Evolutionary conservation across 805 yeast genomes (phyloP).

Genomic region (Metschnikowia amazonensis): DNA sequence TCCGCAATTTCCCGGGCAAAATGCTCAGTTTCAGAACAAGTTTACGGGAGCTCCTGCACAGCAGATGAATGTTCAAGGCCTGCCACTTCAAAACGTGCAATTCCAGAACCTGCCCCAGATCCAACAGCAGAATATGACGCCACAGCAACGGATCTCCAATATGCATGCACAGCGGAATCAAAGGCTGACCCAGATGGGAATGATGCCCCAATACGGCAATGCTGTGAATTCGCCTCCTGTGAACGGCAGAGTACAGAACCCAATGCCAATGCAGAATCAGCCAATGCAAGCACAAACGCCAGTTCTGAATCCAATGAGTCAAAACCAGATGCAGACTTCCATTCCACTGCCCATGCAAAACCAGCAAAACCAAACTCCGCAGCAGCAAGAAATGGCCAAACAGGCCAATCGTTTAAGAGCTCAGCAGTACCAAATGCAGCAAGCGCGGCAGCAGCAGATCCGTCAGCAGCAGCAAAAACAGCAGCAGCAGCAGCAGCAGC

Average conservation of each 20-base stretch:
- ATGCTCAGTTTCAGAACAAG: conserved; percentile 1
- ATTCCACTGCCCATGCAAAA: background rate
- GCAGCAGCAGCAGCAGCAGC: conserved; percentile 13
- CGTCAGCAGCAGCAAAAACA: conserved; percentile 5
- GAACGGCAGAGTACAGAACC: background rate
- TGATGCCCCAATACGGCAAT: conserved; percentile 5
- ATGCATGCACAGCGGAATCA: conserved; percentile 7
- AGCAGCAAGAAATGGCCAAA: conserved; percentile 13
- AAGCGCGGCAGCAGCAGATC: conserved; percentile 11
- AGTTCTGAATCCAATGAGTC: conserved; percentile 1
- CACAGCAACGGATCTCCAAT: conserved; percentile 2
- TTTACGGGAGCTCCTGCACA: background rate
- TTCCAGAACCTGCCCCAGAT: conserved; percentile 1
- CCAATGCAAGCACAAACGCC: background rate
- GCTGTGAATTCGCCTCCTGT: background rate
- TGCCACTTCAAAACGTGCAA: background rate
- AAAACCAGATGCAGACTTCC: conserved; percentile 3
- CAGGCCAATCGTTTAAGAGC: conserved; percentile 16
- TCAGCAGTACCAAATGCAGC: conserved; percentile 16
- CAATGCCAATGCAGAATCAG: conserved; percentile 4
- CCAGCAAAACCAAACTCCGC: conserved; percentile 8
- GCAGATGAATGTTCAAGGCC: conserved; percentile 2
- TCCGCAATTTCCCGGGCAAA: conserved; percentile 1
- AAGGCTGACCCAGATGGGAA: conserved; percentile 1
- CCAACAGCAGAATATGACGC: conserved; percentile 3